Base-by-base conservation (phyloP, 1,284 basidiomycete species). In the Trametes sp. region DNA sequence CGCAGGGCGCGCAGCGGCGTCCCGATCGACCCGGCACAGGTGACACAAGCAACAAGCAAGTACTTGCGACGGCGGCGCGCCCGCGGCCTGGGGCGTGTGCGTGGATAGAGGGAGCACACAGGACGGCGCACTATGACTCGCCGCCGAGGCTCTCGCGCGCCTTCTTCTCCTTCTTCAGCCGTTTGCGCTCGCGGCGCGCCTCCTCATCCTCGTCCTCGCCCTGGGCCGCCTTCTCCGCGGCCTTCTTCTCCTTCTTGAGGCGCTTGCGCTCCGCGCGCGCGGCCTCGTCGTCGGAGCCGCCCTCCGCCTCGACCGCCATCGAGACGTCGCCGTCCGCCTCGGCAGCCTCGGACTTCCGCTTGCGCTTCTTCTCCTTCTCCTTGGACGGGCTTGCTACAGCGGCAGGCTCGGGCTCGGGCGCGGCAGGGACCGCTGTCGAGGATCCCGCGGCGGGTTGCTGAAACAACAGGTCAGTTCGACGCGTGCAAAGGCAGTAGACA, bases 341-440 rank as follows among this genome's bases (percentile, higher is more conserved):
- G 14, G 78, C 72, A 28, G 75, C 81, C 73, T 92, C 89, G 14
- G 88, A 87, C 73, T 90, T 89, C 41, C 87, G 84, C 73, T 90
- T 92, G 50, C 88, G 83, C 72, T 92, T 92, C 77, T 91, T 93
- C 73, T 84, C 80, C 72, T 84, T 77, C 64, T 77, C 75, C 71
- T 81, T 81, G 5, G 78, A 69, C 29, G 84, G 78, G 69, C 82
- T 83, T 61, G 81, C 68, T 56, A 78, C 78, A 9, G 71, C 51
- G 14, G 69, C 56, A 2, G 73, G 56, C 14, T 68, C 63, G 4
- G 76, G 64, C 24, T 10, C 21, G 45, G 45, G 45, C 8, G 45
- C 45, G 7, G 24, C 24, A 5, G 45, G 45, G 19, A 77, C 58
- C 14, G 69, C 74, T 21, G 71, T 66, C 6, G 74, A 71, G 19